Evolutionary conservation across 768 basidiomycete genomes (phyloP).

Genomic region (Glaciozyma antarctica): DNA sequence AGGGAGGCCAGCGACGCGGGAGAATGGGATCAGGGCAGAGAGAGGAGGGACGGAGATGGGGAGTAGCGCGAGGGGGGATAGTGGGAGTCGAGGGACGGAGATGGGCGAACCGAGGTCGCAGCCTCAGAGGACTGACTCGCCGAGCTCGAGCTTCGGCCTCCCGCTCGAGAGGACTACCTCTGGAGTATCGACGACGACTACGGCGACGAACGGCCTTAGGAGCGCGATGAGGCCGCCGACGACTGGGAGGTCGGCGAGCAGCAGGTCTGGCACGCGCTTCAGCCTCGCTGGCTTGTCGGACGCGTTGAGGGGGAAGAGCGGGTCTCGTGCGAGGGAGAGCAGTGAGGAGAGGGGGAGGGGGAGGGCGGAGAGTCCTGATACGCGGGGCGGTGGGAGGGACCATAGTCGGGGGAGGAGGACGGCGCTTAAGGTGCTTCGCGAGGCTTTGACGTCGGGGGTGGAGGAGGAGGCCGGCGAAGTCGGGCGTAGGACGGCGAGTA

Average conservation of each 20-base stretch:
- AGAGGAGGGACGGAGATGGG: no score
- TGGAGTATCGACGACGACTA: not conserved
- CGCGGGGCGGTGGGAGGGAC: conserved; percentile 2
- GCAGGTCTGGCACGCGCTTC: conserved; percentile 10
- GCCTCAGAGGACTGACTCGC: not conserved
- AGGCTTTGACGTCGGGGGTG: conserved; percentile 21
- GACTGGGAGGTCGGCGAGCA: not conserved
- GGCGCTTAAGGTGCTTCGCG: conserved; percentile 24
- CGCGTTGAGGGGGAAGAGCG: conserved; percentile 23
- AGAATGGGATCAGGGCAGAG: no score
- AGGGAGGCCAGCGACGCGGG: not conserved
- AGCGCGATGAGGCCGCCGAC: not conserved
- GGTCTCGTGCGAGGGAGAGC: conserved; percentile 1
- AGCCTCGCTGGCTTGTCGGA: conserved; percentile 15
- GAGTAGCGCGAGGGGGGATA: no score
- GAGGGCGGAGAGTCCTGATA: conserved; percentile 16
- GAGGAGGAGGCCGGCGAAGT: not conserved
- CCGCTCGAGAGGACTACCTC: not conserved
- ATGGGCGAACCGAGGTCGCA: no score
- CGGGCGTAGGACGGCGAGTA: conserved; percentile 15
- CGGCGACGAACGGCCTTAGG: conserved; percentile 5
- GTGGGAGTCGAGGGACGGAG: no score
- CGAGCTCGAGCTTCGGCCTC: not conserved
- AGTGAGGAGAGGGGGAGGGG: not conserved
- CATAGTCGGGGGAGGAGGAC: conserved; percentile 28